Percentiles rank a stretch among this genome's conserved stretches.
Conservation (phyloP, 495 filamentous ascomycete species). For the Trichoderma virens region DNA sequence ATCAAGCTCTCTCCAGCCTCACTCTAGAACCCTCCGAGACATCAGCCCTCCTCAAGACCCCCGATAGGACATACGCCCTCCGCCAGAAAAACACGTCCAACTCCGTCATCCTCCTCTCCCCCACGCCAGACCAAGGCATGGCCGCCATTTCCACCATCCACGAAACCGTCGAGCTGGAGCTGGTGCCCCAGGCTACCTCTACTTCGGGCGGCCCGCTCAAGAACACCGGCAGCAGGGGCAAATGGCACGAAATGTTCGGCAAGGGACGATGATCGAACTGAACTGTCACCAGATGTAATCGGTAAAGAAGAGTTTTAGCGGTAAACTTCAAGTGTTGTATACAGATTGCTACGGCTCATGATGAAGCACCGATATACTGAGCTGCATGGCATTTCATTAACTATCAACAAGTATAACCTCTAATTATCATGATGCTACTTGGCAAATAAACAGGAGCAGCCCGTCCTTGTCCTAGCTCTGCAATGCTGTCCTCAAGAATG, state of each 20-base stretch:
- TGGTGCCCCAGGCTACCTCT: slow-evolving; percentile 22
- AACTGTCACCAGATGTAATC: too few species aligned
- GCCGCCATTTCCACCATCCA: slow-evolving; percentile 59
- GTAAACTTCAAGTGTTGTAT: too few species aligned
- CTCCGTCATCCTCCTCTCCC: slow-evolving; percentile 61
- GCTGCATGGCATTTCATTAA: too few species aligned
- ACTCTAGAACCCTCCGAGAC: slow-evolving; percentile 55
- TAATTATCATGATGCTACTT: too few species aligned
- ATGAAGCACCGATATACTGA: too few species aligned
- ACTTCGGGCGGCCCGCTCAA: slow-evolving; percentile 19
- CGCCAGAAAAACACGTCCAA: slow-evolving; percentile 92
- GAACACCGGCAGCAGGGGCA: slow-evolving; percentile 40
- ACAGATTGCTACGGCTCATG: too few species aligned
- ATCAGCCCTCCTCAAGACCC: slow-evolving; percentile 67
- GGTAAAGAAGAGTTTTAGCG: too few species aligned
- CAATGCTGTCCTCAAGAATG: too few species aligned
- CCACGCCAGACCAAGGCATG: slow-evolving; percentile 40
- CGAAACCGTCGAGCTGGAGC: slow-evolving; percentile 24
- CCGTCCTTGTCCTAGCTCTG: too few species aligned
- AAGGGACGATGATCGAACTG: slow-evolving; percentile 16
- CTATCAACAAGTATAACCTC: too few species aligned
- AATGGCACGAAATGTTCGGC: slow-evolving; percentile 87
- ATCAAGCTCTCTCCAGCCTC: slow-evolving; percentile 39
- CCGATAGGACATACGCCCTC: slow-evolving; percentile 63
- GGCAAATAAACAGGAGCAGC: too few species aligned